Evolutionary conservation across 176 grass and related monocot genomes (phyloP).

Genomic region (sorghum (Sorghum bicolor)): DNA sequence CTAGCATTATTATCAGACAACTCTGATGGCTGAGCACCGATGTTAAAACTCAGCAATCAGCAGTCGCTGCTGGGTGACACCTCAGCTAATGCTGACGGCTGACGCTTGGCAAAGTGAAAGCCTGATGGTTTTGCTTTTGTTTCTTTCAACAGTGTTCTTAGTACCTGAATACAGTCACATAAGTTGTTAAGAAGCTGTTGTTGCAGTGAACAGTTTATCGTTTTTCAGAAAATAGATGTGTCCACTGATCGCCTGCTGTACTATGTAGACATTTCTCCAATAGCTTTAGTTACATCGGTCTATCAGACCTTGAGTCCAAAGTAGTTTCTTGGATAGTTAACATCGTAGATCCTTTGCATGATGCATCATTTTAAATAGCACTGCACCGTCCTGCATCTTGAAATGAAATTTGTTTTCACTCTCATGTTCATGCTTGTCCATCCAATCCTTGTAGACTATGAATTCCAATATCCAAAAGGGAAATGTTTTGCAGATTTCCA

Average conservation of each 20-base stretch:
- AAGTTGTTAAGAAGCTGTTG: conserved; percentile 34
- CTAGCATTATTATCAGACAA: conserved; percentile 23
- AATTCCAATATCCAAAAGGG: not conserved
- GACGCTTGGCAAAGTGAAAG: conserved; percentile 11
- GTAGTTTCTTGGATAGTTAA: not conserved
- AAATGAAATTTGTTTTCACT: conserved; percentile 15
- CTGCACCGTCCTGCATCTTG: not conserved
- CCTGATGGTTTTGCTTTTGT: conserved; percentile 14
- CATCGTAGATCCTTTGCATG: not conserved
- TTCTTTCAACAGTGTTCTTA: conserved; percentile 16
- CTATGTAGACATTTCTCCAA: not conserved
- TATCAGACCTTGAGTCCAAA: not conserved
- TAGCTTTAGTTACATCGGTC: not conserved
- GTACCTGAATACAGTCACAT: conserved; percentile 10
- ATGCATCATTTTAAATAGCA: not conserved
- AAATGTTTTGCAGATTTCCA: conserved; percentile 3
- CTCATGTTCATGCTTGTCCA: not conserved
- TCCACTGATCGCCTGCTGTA: not conserved
- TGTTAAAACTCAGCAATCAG: conserved; percentile 44
- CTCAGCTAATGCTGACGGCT: conserved; percentile 29
- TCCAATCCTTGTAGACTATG: not conserved
- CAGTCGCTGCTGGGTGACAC: conserved; percentile 22
- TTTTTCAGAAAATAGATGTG: not conserved
- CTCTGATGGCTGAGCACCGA: conserved; percentile 23
- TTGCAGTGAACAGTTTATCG: not conserved